These are phyloP conservation scores for Escovopsis sp. DNA, from an alignment of 2,329 filamentous ascomycete species.

Conservation along the genomic window DNA sequence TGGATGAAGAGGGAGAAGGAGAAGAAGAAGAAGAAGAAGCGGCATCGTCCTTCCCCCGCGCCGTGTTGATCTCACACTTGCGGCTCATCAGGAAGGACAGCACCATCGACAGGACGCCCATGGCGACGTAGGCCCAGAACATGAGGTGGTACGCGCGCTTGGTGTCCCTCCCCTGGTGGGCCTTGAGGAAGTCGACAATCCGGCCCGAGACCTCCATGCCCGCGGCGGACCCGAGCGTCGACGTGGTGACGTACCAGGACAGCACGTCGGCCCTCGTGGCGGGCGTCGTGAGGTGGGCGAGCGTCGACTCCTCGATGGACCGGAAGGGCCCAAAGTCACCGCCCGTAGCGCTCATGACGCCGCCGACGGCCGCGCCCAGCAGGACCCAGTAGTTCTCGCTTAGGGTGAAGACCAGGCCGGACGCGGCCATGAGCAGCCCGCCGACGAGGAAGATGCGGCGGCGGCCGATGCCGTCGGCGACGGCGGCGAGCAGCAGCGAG, in stretches of 20 bases:
- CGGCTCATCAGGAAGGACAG: constrained; percentile 31
- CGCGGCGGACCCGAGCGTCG: constrained; percentile 38
- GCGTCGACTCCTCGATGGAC: constrained; percentile 49
- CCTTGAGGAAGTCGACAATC: constrained; percentile 32
- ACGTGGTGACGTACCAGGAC: constrained; percentile 48
- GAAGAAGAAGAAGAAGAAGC: no score
- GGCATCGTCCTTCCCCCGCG: not conserved
- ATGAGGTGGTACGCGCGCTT: constrained; percentile 39
- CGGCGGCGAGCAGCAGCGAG: constrained; percentile 39
- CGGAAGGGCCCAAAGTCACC: constrained; percentile 55
- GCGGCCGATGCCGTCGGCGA: constrained; percentile 44
- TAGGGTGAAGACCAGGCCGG: constrained; percentile 38
- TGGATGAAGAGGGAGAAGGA: no score
- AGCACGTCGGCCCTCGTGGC: constrained; percentile 46
- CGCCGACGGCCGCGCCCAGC: constrained; percentile 41
- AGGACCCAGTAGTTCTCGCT: constrained; percentile 46
- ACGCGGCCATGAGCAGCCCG: constrained; percentile 39
- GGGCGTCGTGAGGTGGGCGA: constrained; percentile 44
- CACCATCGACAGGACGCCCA: constrained; percentile 36
- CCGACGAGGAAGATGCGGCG: constrained; percentile 38
- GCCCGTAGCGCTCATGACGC: constrained; percentile 47
- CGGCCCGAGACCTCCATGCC: constrained; percentile 39
- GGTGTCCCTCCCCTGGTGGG: constrained; percentile 30
- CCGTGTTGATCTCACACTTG: constrained; percentile 32
- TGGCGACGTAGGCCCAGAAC: constrained; percentile 42